A percentile compares a stretch with the other conserved stretches of the same genome.
phyloP scores from a whole-genome alignment of 164 flowering plant species.

The Hamamelis virginiana region DNA sequence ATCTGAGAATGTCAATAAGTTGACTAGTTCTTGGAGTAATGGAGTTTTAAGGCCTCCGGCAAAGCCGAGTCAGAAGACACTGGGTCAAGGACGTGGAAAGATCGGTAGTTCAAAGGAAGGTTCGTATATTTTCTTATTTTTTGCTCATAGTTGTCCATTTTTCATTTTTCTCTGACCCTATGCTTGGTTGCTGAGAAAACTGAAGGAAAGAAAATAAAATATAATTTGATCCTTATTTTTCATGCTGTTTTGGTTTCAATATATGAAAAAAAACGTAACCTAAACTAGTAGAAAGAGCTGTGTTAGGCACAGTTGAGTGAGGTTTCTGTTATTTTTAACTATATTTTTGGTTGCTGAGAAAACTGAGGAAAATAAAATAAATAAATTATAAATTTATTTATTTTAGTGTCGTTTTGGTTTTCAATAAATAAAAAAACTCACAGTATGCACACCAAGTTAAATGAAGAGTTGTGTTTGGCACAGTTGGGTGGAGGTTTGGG shows the following conservation, averaged over 20 bases:
- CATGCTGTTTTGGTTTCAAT: background rate
- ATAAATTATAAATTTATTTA: background rate
- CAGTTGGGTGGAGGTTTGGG: background rate
- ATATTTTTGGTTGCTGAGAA: background rate
- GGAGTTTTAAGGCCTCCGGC: slow-evolving; percentile 32
- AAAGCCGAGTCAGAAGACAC: slow-evolving; percentile 22
- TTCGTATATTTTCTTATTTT: slow-evolving; percentile 4
- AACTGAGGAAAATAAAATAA: background rate
- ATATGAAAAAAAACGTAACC: background rate
- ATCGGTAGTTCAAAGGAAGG: slow-evolving; percentile 30
- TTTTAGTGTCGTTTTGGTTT: background rate
- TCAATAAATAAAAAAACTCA: background rate
- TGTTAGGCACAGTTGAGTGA: background rate
- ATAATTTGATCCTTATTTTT: background rate
- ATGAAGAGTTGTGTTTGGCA: background rate
- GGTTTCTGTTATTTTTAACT: background rate
- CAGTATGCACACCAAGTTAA: background rate
- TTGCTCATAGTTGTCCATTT: background rate
- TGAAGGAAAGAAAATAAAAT: background rate
- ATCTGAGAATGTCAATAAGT: slow-evolving; percentile 20
- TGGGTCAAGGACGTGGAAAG: slow-evolving; percentile 21
- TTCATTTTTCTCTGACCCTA: background rate
- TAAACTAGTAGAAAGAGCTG: too few species aligned
- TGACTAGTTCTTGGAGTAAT: slow-evolving; percentile 13
- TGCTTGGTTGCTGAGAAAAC: slow-evolving; percentile 15